Evolutionary conservation across 2,329 filamentous ascomycete genomes (phyloP), one percentile per base, ranked within the genome.

Genomic region (Exophiala mesophila): DNA sequence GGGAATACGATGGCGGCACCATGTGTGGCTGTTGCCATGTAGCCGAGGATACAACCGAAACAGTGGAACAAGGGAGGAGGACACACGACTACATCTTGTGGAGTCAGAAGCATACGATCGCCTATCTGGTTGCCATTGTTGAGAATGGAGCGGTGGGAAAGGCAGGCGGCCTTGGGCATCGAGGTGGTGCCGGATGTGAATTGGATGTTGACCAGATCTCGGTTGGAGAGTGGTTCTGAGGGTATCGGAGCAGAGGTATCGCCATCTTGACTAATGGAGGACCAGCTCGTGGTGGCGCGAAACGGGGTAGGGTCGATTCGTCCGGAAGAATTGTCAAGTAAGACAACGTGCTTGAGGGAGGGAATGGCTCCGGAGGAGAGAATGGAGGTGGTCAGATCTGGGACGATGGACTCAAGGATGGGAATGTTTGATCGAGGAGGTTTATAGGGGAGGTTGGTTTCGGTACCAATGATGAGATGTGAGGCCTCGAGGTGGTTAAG

Each of bases 101-200:
- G 72, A 0, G 76, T 82, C 9, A 98, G 74, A 0, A 83, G 77
- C 89, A 97, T 95, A 31, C 89, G 77, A 55, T 82, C 70, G 0
- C 85, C 92, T 53, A 97, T 94, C 41, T 88, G 78, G 19, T 76
- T 73, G 21, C 89, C 92, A 60, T 97, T 97, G 66, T 97, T 98
- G 48, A 98, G 73, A 51, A 97, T 90, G n/a, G 77, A 82, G 3
- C 74, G 76, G 66, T 97, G 90, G 0, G 78, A 82, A 21, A 98
- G 75, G 69, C 88, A 94, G 1, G 90, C 90, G 0, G 92, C 92
- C 67, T 97, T 97, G 16, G 89, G 90, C 57, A 77, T 73, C 1
- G 85, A 86, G 0, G 92, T 97, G 0, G 92, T 97, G n/a, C 90
- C 92, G 0, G 84, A 90, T 0, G 92, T 98, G 68, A 97, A 97